Base-by-base conservation (phyloP, 345 rosid species). In the Syzygium oleosum region DNA sequence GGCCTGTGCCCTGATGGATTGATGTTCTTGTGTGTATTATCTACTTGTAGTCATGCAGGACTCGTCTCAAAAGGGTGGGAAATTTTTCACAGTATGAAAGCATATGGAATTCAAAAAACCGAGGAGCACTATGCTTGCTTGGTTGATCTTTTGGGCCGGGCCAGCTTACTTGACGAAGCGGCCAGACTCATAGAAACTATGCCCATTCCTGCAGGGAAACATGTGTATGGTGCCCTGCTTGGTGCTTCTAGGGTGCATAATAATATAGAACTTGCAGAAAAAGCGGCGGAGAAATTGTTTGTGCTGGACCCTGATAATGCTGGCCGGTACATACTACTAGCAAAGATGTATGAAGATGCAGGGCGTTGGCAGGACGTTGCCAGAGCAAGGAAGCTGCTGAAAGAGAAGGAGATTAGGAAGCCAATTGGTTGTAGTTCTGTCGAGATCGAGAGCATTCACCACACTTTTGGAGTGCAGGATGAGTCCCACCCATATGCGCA, bases 51-150 rank as follows among this genome's bases (percentile, higher is more conserved):
- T 63, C 87, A 86, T 49, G 87, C 84, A n/a, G 87, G 87, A 59
- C 80, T 86, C 1, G n/a, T 86, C 54, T 34, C 61, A 86, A 68
- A 65, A 51, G 83, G 87, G 41, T 86, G 78, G 83, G 87, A 86
- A 68, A 86, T 86, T 25, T 86, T 86, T 51, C 56, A 58, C 4
- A 49, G 27, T 31, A 86, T 86, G 87, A 84, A 55, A 86, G 80
- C 63, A 61, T 63, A 63, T 51, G 83, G 87, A 51, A 65, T 86
- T 65, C 54, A 11, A 43, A 63, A 63, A 52, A 46, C 83, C 0
- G 87, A 86, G 84, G 87, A 86, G 56, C 87, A 86, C 80, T 86
- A 86, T 86, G 87, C 87, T 63, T 86, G 87, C 80, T 29, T 86
- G 87, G 80, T 86, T 25, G 87, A 86, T 65, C 87, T 86, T 61